Evolutionary conservation across 2,329 filamentous ascomycete species (phyloP).

Genomic region (Elsinoe fawcettii): DNA sequence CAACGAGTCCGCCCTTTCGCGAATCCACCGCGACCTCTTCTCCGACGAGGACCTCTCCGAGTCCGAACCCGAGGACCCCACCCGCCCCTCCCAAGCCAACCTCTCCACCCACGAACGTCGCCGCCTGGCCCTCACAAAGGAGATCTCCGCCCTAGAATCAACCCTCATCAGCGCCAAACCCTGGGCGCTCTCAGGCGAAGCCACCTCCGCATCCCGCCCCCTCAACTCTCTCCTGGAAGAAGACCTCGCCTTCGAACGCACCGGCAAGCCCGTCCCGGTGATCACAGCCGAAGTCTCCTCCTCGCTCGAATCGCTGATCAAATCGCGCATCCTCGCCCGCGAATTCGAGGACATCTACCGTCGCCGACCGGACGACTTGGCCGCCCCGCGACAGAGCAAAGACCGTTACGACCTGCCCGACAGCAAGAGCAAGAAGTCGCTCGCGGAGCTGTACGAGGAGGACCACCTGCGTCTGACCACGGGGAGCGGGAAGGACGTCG

Average conservation of each 20-base stretch:
- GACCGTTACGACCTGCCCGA: conserved; percentile 67
- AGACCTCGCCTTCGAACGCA: conserved; percentile 90
- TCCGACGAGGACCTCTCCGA: conserved; percentile 58
- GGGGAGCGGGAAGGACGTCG: conserved; percentile 72
- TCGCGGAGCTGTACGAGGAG: conserved; percentile 90
- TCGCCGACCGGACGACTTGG: conserved; percentile 66
- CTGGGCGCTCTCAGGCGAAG: conserved; percentile 87
- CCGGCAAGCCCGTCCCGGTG: conserved; percentile 88
- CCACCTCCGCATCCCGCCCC: conserved; percentile 70
- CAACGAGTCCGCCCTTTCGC: conserved; percentile 59
- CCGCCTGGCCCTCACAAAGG: conserved; percentile 76
- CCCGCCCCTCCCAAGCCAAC: conserved; percentile 63
- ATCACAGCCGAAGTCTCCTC: conserved; percentile 88
- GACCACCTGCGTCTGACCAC: conserved; percentile 72
- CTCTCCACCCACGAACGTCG: conserved; percentile 78
- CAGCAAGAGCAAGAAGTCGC: conserved; percentile 73
- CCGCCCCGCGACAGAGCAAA: conserved; percentile 56
- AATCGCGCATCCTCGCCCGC: conserved; percentile 77
- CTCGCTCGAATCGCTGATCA: conserved; percentile 87
- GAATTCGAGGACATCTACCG: conserved; percentile 90
- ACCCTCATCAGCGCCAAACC: conserved; percentile 82
- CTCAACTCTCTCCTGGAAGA: conserved; percentile 89
- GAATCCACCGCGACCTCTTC: conserved; percentile 83
- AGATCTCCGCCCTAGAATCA: conserved; percentile 85
- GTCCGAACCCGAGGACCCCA: conserved; percentile 54